phyloP scores from a whole-genome alignment of 257 asterid genomes.

The Cordia subcordata region DNA sequence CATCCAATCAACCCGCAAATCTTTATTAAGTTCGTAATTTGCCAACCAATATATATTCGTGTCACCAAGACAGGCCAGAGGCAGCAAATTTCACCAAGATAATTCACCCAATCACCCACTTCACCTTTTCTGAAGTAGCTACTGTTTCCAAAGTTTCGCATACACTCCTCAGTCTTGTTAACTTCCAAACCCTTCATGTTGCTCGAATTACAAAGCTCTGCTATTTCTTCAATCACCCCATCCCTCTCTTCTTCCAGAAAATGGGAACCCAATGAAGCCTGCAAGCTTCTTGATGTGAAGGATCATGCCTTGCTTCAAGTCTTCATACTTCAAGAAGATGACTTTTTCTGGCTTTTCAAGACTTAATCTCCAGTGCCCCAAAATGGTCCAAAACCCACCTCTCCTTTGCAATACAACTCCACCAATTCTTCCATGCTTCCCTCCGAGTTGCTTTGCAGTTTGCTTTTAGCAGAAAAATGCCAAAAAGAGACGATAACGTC shows the following conservation, averaged over 20 bases:
- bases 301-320: not conserved
- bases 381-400: not conserved
- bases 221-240: not conserved
- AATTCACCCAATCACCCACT: slow-evolving; percentile 2
- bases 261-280: slow-evolving; percentile 2
- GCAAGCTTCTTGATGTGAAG: slow-evolving; percentile 1
- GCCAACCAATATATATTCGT: too few relatives aligned
- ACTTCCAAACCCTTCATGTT: not conserved
- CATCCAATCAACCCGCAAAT: too few relatives aligned
- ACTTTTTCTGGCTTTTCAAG: not conserved
- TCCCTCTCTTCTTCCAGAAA: slow-evolving; percentile 2
- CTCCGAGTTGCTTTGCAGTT: not conserved
- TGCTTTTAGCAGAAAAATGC: not conserved
- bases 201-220: not conserved
- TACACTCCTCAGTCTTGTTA: not conserved
- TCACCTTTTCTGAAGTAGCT: not conserved
- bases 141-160: not conserved
- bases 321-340: slow-evolving; percentile 7
- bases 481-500: slow-evolving; percentile 2
- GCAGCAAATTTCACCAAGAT: not conserved
- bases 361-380: slow-evolving; percentile 7
- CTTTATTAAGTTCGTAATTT: too few relatives aligned
- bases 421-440: not conserved
- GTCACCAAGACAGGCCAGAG: too few relatives aligned
- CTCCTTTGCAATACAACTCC: slow-evolving; percentile 1